phyloP scores from a whole-genome alignment of 1,284 basidiomycete species.

The Rhodotorula sp. region DNA sequence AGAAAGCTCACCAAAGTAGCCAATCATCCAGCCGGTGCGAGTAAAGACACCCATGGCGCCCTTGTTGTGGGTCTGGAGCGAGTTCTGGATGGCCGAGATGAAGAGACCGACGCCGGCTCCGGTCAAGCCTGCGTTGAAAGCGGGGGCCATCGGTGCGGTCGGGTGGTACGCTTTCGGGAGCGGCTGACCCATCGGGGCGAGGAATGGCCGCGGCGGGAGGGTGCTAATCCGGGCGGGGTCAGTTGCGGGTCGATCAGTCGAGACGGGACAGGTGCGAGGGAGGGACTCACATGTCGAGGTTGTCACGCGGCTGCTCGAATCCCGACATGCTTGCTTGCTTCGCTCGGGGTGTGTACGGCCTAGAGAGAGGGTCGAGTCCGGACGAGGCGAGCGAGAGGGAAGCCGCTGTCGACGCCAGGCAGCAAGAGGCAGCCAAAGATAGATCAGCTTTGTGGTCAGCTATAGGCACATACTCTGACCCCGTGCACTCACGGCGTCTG shows the following conservation, averaged over 20 bases:
- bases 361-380: no score
- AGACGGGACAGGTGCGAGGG: no score
- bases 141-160: slow-evolving; percentile 21
- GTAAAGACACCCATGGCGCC: slow-evolving; percentile 86
- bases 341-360: neutral
- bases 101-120: slow-evolving; percentile 40
- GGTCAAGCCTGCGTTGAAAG: slow-evolving; percentile 33
- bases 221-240: slow-evolving; percentile 23
- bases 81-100: slow-evolving; percentile 38
- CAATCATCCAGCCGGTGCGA: slow-evolving; percentile 72
- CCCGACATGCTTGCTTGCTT: slow-evolving; percentile 1
- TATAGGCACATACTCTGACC: no score
- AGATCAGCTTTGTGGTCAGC: no score
- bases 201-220: slow-evolving; percentile 40
- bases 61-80: slow-evolving; percentile 59
- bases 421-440: no score
- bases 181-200: slow-evolving; percentile 24
- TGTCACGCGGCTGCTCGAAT: slow-evolving; percentile 6
- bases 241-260: slow-evolving; percentile 10
- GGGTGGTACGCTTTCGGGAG: slow-evolving; percentile 29
- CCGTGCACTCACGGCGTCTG: no score
- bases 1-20: slow-evolving; percentile 66
- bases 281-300: slow-evolving; percentile 7
- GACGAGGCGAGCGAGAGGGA: neutral
- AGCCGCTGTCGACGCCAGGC: no score